phyloP scores from a whole-genome alignment of 2,329 filamentous ascomycete genomes.

The Cladobotryum protrusum region DNA sequence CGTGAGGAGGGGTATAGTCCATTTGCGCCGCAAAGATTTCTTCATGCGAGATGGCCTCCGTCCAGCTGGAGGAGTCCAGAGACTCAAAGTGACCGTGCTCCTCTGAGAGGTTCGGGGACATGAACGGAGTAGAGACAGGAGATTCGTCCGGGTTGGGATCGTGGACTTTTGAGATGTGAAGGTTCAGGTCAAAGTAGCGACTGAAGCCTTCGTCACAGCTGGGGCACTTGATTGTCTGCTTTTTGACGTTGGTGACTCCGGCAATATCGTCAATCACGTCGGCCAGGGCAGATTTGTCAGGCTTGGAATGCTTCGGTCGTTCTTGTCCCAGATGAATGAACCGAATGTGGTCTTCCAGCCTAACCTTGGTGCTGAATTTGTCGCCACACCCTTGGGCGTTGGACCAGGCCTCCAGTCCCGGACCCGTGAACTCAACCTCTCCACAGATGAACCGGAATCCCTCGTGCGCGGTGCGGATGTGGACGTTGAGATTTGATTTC shows the following conservation, averaged over 20 bases:
- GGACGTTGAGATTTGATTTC: constrained; percentile 73
- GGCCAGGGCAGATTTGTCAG: constrained; percentile 12
- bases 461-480: constrained; percentile 71
- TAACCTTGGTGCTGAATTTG: constrained; percentile 69
- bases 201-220: constrained; percentile 43
- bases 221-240: constrained; percentile 39
- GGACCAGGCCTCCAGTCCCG: constrained; percentile 58
- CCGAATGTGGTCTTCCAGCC: constrained; percentile 77
- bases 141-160: background rate
- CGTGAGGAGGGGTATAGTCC: constrained; percentile 26
- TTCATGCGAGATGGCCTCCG: constrained; percentile 20
- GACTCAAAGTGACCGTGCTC: constrained; percentile 19
- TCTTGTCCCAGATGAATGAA: constrained; percentile 67
- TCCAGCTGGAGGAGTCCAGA: constrained; percentile 18
- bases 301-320: constrained; percentile 32
- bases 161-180: constrained; percentile 35
- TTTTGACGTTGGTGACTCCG: constrained; percentile 34
- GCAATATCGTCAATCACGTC: constrained; percentile 39
- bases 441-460: constrained; percentile 77
- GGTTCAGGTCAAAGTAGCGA: constrained; percentile 44
- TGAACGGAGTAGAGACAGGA: background rate
- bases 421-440: constrained; percentile 51
- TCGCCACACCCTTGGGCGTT: constrained; percentile 64
- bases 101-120: constrained; percentile 18
- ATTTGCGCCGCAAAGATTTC: constrained; percentile 30